Evolutionary conservation across 1,284 basidiomycete species (phyloP).

Genomic region (Coniferiporia weirii): DNA sequence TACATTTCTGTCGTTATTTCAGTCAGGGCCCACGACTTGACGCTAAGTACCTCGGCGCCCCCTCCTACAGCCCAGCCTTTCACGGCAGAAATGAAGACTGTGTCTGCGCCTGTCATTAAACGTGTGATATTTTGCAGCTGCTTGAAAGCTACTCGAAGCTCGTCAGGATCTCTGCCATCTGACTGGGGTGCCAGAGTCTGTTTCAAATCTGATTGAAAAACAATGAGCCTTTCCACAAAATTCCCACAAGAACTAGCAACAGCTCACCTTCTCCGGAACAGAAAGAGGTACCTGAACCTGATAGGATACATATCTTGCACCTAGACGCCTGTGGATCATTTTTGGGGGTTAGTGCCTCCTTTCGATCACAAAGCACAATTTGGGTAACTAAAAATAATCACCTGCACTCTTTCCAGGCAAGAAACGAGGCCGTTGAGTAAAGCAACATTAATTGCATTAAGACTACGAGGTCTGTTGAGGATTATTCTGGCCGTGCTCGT

Average conservation of each 20-base stretch:
- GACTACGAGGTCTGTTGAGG: slow-evolving; percentile 7
- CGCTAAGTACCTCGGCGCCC: slow-evolving; percentile 5
- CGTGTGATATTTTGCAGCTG: slow-evolving; percentile 7
- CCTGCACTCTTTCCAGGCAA: slow-evolving; percentile 1
- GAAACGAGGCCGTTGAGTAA: slow-evolving; percentile 1
- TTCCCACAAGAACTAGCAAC: neutral
- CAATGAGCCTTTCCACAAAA: neutral
- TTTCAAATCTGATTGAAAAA: slow-evolving; percentile 5
- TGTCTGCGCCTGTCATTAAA: slow-evolving; percentile 3
- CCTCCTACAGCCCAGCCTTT: slow-evolving; percentile 13
- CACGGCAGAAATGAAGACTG: slow-evolving; percentile 9
- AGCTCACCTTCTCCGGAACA: slow-evolving; percentile 12
- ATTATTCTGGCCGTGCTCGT: neutral
- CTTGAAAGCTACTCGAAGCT: slow-evolving; percentile 1
- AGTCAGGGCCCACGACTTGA: neutral
- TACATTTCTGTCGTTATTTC: neutral
- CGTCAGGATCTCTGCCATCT: slow-evolving; percentile 3
- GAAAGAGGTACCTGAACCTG: slow-evolving; percentile 9
- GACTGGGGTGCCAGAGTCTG: slow-evolving; percentile 10
- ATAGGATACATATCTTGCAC: slow-evolving; percentile 7
- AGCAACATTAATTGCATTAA: slow-evolving; percentile 11
- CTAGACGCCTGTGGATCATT: neutral
- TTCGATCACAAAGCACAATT: no score
- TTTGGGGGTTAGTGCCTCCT: neutral
- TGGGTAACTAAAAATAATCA: neutral